Evolutionary conservation across 2,329 filamentous ascomycete genomes (phyloP).

Genomic region (Alternaria ventricosa): DNA sequence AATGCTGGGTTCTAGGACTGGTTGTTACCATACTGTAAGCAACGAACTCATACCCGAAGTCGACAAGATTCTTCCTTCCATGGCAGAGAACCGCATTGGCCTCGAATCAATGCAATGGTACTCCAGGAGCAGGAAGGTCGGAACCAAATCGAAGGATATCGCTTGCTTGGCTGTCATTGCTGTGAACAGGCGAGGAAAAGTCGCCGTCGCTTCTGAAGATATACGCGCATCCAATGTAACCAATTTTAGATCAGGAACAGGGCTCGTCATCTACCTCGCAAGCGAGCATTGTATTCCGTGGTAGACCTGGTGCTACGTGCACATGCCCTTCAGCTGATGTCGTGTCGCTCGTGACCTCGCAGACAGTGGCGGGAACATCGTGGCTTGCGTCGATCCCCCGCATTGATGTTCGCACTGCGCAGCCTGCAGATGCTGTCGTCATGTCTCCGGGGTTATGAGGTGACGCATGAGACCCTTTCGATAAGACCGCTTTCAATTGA

Average conservation of each 20-base stretch:
- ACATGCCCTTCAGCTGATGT: background rate
- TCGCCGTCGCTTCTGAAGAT: background rate
- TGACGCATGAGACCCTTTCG: background rate
- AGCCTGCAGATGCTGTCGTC: background rate
- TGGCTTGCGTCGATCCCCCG: constrained; percentile 10
- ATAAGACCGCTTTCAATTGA: background rate
- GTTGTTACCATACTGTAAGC: background rate
- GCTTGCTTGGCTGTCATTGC: background rate
- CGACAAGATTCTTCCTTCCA: background rate
- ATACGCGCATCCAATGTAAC: background rate
- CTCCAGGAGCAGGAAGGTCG: background rate
- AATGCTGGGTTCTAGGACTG: background rate
- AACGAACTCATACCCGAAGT: background rate
- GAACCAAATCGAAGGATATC: background rate
- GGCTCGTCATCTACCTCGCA: background rate
- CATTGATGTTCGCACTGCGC: background rate
- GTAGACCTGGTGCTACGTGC: background rate
- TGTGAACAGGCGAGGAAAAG: background rate
- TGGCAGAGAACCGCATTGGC: background rate
- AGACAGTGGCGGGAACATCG: background rate
- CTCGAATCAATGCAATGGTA: background rate
- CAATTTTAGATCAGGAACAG: background rate
- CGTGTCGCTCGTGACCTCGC: background rate
- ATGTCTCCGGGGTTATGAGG: background rate
- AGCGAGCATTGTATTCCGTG: background rate